Evolutionary conservation across 2,329 filamentous ascomycete species (phyloP).

Genomic region (Fusarium bactridioides): DNA sequence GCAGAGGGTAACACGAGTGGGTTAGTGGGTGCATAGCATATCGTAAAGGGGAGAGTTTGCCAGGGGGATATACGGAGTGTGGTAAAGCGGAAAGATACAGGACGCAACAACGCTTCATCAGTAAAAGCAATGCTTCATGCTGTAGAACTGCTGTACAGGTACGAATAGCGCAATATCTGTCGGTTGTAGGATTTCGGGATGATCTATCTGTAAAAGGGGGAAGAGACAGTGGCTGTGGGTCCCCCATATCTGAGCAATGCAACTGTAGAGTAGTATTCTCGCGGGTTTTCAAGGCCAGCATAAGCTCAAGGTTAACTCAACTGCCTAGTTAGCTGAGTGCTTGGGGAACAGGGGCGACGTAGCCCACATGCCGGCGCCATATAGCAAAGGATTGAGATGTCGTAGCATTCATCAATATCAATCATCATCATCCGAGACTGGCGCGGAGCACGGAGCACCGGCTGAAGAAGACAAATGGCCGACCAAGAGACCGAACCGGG

Average conservation of each 20-base stretch:
- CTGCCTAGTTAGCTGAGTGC: neutral
- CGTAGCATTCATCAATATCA: slow-evolving; percentile 17
- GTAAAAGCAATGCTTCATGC: neutral
- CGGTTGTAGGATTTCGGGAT: neutral
- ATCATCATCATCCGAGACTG: slow-evolving; percentile 23
- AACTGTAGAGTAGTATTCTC: neutral
- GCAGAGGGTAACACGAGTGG: slow-evolving; percentile 23
- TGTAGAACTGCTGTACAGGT: slow-evolving; percentile 6
- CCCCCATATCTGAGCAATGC: slow-evolving; percentile 13
- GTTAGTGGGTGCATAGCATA: slow-evolving; percentile 10
- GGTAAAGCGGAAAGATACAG: slow-evolving; percentile 14
- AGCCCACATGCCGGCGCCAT: neutral
- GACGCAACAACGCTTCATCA: neutral
- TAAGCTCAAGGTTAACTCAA: slow-evolving; percentile 11
- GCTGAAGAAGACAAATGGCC: slow-evolving; percentile 36
- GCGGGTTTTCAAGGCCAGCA: neutral
- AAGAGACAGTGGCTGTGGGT: neutral
- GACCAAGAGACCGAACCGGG: slow-evolving; percentile 40
- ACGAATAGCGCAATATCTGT: neutral
- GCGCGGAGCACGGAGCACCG: slow-evolving; percentile 22
- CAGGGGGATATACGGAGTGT: slow-evolving; percentile 4
- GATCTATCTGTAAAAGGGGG: neutral
- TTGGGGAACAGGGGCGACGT: slow-evolving; percentile 11
- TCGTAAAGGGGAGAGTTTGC: neutral
- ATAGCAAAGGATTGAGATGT: neutral